Base-by-base conservation (phyloP, 345 rosid genomes). In the Citrus cavaleriei region DNA sequence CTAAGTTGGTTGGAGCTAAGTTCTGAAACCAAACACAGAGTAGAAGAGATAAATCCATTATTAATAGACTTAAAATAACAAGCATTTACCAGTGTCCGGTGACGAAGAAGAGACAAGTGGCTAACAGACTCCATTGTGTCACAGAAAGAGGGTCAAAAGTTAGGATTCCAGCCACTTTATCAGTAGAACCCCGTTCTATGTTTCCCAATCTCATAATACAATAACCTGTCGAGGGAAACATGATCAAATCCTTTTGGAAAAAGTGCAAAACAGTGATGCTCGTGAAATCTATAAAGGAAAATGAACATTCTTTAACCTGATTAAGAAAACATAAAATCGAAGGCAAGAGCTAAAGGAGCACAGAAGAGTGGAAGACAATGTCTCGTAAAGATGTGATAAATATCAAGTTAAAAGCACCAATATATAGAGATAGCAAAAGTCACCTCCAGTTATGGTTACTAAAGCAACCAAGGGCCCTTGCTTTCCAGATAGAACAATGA, bases 21-120 rank as follows among this genome's bases (percentile, higher is more conserved):
- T 60, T 49, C 68, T 22, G 35, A 35, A 51, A 61, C 55, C 37
- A 67, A 72, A 61, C 14, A 40, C n/a, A 58, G 34, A 35, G 16
- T 55, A 67, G 51, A 46, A 72, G 37, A 24, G 30, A 63, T 8
- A 30, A 30, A 30, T 30, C 32, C 4, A 30, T 30, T 30, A 70
- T 38, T 28, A 3, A 30, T 42, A 46, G 27, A 96, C 54, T 18
- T 25, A 16, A 49, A 63, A 72, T n/a, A 58, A 67, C 61, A 74
- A 57, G 76, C 61, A 81, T 67, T 83, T 86, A 89, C 97, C 98
- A 96, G 83, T 96, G 99, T 76, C 98, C 99, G 35, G 97, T 90
- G 83, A 92, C 88, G 74, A 91, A 95, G 85, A 96, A 94, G 77
- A 96, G 84, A 85, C 60, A 91, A 16, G 90, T 83, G 24, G 97